Evolutionary conservation across 306 rosid species (phyloP).

Genomic region (Corylus americana): DNA sequence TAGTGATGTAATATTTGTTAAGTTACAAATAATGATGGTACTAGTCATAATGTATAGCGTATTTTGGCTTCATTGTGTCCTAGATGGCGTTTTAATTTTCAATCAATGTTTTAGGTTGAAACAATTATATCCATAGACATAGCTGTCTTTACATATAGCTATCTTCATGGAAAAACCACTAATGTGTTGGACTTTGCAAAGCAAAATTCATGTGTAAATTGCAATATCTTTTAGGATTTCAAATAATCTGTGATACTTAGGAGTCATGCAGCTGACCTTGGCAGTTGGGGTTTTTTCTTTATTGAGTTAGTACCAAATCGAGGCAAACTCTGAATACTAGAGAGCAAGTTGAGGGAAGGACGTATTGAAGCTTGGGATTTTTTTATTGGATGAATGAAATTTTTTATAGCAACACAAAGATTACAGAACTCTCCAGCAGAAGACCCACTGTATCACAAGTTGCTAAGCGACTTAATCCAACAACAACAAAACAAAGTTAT

Average conservation of each 20-base stretch:
- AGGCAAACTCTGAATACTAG: too few species aligned
- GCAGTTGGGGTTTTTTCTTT: neutral
- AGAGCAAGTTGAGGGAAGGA: neutral
- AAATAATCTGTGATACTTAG: neutral
- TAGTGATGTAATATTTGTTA: neutral
- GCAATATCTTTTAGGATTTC: neutral
- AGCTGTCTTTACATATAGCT: neutral
- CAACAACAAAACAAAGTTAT: too few species aligned
- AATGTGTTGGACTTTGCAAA: neutral
- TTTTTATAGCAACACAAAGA: too few species aligned
- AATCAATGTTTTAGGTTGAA: neutral
- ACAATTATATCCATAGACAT: neutral
- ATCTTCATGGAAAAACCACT: neutral
- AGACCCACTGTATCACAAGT: too few species aligned
- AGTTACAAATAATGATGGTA: neutral
- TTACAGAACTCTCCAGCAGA: too few species aligned
- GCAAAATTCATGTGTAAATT: neutral
- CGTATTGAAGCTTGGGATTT: neutral
- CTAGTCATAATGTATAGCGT: neutral
- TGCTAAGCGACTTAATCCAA: too few species aligned
- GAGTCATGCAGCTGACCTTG: neutral
- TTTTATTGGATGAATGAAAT: neutral
- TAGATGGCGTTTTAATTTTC: neutral
- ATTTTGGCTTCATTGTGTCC: neutral
- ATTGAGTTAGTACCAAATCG: neutral